Percentiles rank a stretch among this genome's conserved stretches.
These are phyloP conservation scores for Sporothrix sp. DNA, from an alignment of 2,329 filamentous ascomycete genomes.

Conservation along the genomic window DNA sequence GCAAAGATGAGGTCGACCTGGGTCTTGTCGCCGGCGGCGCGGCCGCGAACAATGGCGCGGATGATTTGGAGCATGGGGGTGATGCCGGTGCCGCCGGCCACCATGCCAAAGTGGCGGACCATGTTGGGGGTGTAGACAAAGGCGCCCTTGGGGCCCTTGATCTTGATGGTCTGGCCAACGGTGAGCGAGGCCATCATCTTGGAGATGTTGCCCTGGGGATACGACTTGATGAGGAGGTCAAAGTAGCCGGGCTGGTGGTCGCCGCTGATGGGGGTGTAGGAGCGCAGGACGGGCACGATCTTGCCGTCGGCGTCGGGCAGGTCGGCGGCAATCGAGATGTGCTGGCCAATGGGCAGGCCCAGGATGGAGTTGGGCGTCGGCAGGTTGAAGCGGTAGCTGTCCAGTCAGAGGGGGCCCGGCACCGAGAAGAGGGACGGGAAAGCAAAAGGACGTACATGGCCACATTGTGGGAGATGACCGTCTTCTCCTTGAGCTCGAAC, in stretches of 20 bases:
- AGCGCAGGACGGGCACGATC: constrained; percentile 76
- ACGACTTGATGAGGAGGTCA: constrained; percentile 95
- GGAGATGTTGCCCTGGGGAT: constrained; percentile 95
- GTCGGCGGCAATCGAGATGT: constrained; percentile 87
- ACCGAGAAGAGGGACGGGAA: too few relatives aligned
- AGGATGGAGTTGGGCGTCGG: constrained; percentile 70
- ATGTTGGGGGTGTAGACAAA: constrained; percentile 98
- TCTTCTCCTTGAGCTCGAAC: constrained; percentile 91
- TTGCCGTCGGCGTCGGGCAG: constrained; percentile 58
- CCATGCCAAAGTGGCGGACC: constrained; percentile 94
- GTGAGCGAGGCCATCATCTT: constrained; percentile 77
- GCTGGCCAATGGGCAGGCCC: constrained; percentile 94
- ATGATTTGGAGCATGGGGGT: constrained; percentile 97
- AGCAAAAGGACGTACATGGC: constrained; percentile 71
- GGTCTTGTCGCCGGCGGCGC: constrained; percentile 70
- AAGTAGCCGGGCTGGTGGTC: constrained; percentile 86
- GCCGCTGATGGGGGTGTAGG: constrained; percentile 85
- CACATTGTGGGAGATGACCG: constrained; percentile 91
- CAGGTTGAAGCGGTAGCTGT: constrained; percentile 86
- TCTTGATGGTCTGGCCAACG: constrained; percentile 79
- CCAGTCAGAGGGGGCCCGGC: too few relatives aligned
- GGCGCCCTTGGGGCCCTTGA: constrained; percentile 90
- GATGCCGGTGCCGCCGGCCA: constrained; percentile 93
- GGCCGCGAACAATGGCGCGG: constrained; percentile 76
- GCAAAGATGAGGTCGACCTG: constrained; percentile 93